phyloP scores from a whole-genome alignment of 1,284 basidiomycete genomes.

The Ganoderma leucocontextum region DNA sequence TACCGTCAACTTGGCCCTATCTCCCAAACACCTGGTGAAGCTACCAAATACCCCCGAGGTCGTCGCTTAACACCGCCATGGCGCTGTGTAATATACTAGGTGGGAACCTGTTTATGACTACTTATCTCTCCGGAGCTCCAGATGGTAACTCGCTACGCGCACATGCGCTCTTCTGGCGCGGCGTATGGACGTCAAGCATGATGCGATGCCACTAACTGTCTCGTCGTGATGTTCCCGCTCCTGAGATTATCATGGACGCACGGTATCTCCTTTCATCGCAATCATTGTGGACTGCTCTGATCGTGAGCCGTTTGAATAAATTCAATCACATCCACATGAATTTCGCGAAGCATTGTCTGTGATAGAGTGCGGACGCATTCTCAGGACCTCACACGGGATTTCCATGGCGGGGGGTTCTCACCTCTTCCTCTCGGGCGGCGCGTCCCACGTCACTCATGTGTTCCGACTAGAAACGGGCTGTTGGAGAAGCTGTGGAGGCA shows the following conservation, averaged over 20 bases:
- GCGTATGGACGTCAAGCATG: slow-evolving; percentile 16
- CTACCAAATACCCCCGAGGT: neutral
- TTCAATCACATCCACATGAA: neutral
- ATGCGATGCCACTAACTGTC: slow-evolving; percentile 20
- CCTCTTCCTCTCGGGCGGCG: neutral
- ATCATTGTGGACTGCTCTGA: slow-evolving; percentile 16
- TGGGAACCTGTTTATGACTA: neutral
- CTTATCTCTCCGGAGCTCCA: slow-evolving; percentile 1
- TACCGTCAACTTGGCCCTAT: neutral
- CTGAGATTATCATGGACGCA: slow-evolving; percentile 15
- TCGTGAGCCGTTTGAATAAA: slow-evolving; percentile 16
- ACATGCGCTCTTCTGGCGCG: slow-evolving; percentile 21
- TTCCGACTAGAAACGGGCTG: neutral
- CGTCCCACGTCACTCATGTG: neutral
- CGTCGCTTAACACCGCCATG: slow-evolving; percentile 1
- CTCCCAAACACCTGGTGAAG: neutral
- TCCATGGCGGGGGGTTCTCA: neutral
- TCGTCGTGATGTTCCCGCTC: slow-evolving; percentile 16
- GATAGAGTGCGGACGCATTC: neutral
- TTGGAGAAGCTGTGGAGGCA: neutral
- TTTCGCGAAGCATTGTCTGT: neutral
- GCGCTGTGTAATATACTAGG: neutral
- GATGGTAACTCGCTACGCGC: slow-evolving; percentile 3
- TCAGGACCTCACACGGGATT: neutral
- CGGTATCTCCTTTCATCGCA: slow-evolving; percentile 10